Evolutionary conservation across 495 filamentous ascomycete genomes (phyloP).

Genomic region (Aspergillus egyptiacus): DNA sequence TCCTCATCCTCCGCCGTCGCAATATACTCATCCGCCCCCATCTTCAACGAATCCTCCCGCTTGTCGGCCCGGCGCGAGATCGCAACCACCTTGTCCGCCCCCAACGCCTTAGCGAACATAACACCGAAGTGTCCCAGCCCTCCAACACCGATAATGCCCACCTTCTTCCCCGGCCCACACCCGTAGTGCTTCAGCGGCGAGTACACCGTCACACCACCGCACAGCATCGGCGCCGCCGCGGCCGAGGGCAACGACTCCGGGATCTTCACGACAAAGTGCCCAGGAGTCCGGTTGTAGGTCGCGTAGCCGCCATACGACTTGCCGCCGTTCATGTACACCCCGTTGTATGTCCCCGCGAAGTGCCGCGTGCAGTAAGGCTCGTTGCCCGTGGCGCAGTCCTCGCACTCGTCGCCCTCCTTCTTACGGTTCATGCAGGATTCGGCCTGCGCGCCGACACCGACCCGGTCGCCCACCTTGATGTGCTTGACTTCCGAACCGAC

Average conservation of each 20-base stretch:
- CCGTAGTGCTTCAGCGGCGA: conserved; percentile 67
- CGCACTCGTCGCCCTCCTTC: conserved; percentile 65
- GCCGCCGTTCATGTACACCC: conserved; percentile 39
- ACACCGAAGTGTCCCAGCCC: conserved; percentile 70
- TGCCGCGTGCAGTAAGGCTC: conserved; percentile 63
- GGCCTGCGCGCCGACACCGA: conserved; percentile 81
- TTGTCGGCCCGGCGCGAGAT: conserved; percentile 66
- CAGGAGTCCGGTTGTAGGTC: conserved; percentile 63
- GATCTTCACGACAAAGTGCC: conserved; percentile 73
- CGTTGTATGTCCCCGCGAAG: conserved; percentile 45
- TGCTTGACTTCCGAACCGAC: conserved; percentile 60
- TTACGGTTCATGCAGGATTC: conserved; percentile 55
- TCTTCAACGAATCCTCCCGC: conserved; percentile 60
- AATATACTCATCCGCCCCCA: conserved; percentile 62
- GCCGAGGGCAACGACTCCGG: conserved; percentile 54
- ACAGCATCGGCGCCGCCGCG: conserved; percentile 76
- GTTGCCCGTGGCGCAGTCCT: conserved; percentile 55
- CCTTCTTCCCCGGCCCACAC: conserved; percentile 71
- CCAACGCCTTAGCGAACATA: conserved; percentile 59
- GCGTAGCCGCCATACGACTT: conserved; percentile 67
- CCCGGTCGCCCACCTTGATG: conserved; percentile 77
- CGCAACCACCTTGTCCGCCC: conserved; percentile 69
- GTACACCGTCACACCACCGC: conserved; percentile 75
- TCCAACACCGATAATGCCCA: conserved; percentile 80
- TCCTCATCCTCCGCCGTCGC: conserved; percentile 72